phyloP scores from a whole-genome alignment of 2,329 filamentous ascomycete species.

The Arthroderma sp. region DNA sequence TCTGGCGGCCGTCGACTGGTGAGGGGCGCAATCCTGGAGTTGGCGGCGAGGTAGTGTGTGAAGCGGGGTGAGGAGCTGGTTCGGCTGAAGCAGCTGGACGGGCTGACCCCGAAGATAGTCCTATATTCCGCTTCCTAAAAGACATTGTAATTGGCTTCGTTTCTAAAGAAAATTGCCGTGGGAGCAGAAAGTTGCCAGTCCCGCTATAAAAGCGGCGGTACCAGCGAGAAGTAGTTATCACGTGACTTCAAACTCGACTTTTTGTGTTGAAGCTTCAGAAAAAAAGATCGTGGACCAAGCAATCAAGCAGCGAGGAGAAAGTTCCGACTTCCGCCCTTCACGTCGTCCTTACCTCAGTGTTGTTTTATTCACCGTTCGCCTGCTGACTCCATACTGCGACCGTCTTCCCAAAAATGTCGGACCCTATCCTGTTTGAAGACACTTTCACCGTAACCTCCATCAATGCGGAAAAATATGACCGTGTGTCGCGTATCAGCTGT shows the following conservation, averaged over 20 bases:
- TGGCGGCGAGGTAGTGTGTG: constrained; percentile 16
- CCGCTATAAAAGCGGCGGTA: too few relatives aligned
- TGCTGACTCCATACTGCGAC: background rate
- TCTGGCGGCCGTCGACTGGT: constrained; percentile 71
- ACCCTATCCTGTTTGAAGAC: constrained; percentile 89
- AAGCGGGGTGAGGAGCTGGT: constrained; percentile 9
- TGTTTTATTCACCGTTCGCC: too few relatives aligned
- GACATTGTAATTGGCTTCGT: constrained; percentile 38
- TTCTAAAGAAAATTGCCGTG: background rate
- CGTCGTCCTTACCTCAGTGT: too few relatives aligned
- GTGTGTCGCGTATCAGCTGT: constrained; percentile 72
- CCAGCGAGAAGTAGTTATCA: too few relatives aligned
- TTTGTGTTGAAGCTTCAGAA: too few relatives aligned
- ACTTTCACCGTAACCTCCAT: constrained; percentile 69
- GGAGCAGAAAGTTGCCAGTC: too few relatives aligned
- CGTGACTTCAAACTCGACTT: too few relatives aligned
- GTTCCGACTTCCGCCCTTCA: too few relatives aligned
- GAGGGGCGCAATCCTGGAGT: constrained; percentile 60
- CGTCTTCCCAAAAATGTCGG: constrained; percentile 45
- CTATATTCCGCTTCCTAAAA: constrained; percentile 55
- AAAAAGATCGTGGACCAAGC: too few relatives aligned
- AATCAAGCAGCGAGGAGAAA: too few relatives aligned
- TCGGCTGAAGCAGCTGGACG: constrained; percentile 17
- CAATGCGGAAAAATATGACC: constrained; percentile 85
- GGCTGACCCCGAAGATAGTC: constrained; percentile 32